Evolutionary conservation across 2,329 filamentous ascomycete species (phyloP), one percentile per base, ranked within the genome.

Genomic region (Trichophyton verrucosum): DNA sequence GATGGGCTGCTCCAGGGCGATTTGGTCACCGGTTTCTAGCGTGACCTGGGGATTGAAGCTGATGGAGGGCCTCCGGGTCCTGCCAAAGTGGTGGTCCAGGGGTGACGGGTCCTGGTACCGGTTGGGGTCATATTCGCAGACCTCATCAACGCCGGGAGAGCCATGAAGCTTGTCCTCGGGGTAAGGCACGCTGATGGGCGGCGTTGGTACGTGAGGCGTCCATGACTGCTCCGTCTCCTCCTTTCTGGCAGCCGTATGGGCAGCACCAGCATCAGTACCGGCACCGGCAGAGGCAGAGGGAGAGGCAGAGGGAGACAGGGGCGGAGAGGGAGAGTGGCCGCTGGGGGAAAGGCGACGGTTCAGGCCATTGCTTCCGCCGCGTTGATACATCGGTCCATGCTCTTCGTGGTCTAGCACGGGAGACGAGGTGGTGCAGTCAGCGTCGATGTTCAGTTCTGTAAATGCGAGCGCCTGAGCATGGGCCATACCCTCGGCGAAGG

Each of bases 11-110:
- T 74, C 72, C 20, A 76, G 68, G 20, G 70, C 69, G 51, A 71
- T 70, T 24, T 70, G 70, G 20, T 69, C 68, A 11, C 74, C 73
- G 40, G 72, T 72, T 38, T 77, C 75, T n/a, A 75, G 62, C 7
- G 68, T 74, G 24, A 75, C 72, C 30, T 74, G 70, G 11, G 72
- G 69, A 60, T 75, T 72, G 66, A 78, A 76, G 58, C 68, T 74
- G 61, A 78, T 73, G 42, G 75, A 77, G 2, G 74, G 70, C 27
- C 72, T 69, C 38, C 72, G 71, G 27, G 73, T 68, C 47, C 73
- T 71, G 49, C 76, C 65, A 62, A 74, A 80, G 56, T 71, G 69
- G 8, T 24, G 33, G 30, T 77, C 75, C 58, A 76, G 69, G 1
- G 74, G 73, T 2, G 74, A 75, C 3, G 69, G 68, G 11, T 68